Base-by-base conservation (phyloP, 345 rosid species). In the Aquilaria sinensis region DNA sequence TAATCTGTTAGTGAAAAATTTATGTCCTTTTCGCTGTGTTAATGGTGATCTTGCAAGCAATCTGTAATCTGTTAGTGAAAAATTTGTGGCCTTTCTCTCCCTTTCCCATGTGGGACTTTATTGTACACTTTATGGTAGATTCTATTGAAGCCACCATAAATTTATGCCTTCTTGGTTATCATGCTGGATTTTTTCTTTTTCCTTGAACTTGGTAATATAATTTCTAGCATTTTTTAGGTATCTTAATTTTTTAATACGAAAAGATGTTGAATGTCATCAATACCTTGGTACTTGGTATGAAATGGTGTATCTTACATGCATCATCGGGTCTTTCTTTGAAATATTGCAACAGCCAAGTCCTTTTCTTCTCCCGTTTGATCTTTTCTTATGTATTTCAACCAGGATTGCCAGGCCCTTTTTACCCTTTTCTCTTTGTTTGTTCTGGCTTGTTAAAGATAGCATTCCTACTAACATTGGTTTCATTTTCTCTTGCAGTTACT, bases 401-500 rank as follows among this genome's bases (percentile, higher is more conserved):
- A 9, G 43, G 8, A 37, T 37, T 9, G 43, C 43, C 43, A 4
- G 5, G 8, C 43, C 43, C 8, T 37, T 5, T 37, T 37, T 37
- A 4, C 8, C 43, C 5, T 37, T 37, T 37, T 37, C 8, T 9
- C 43, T 37, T 37, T 37, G 43, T 9, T 37, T 37, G 43, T 5
- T 37, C 8, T 37, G 43, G 43, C 43, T 37, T 5, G 8, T 37
- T 37, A 9, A 37, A 37, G 1, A 37, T 3, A 37, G 5, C 43
- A 37, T 23, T 23, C 23, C 2, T 14, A 53, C 63, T 53, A 48
- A 70, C 47, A 15, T 29, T 14, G 31, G 31, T 14, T 29, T 53
- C 16, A 6, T 45, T 13, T 64, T 31, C 52, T 50, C 65, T 50
- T 80, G 61, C 54, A 89, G 98, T 46, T 85, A 81, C 70, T 92